Conservation (phyloP, 2,329 filamentous ascomycete species). For the Neoscytalidium dimidiatum region DNA sequence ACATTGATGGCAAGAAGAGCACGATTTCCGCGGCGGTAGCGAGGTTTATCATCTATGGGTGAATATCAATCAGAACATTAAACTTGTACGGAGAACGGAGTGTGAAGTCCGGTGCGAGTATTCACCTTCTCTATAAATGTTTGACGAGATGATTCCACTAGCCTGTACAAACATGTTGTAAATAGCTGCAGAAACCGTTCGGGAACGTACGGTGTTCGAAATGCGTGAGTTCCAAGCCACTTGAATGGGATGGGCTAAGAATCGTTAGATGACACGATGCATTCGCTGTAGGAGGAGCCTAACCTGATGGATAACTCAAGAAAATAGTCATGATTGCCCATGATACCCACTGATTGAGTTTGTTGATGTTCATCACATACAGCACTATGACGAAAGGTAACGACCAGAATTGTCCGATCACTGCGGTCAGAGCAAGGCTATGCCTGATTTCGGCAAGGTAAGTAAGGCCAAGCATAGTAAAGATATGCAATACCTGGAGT, state of each 20-base stretch:
- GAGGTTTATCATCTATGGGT: constrained; percentile 25
- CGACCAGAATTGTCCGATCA: constrained; percentile 26
- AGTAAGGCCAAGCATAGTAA: constrained; percentile 24
- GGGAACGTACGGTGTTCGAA: constrained; percentile 23
- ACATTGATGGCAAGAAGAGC: constrained; percentile 32
- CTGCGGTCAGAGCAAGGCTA: constrained; percentile 24
- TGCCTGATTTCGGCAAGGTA: constrained; percentile 26
- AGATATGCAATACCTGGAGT: constrained; percentile 21
- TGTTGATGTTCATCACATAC: constrained; percentile 34
- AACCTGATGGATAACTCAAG: constrained; percentile 40
- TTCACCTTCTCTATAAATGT: constrained; percentile 27
- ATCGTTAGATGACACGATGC: no score
- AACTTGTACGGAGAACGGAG: neutral
- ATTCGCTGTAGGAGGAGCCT: neutral
- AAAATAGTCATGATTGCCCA: constrained; percentile 47
- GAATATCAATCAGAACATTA: neutral
- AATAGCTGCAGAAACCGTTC: constrained; percentile 25
- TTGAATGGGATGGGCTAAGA: constrained; percentile 46
- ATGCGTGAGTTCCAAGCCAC: constrained; percentile 47
- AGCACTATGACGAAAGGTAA: constrained; percentile 28
- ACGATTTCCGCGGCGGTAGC: constrained; percentile 27
- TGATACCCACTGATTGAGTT: constrained; percentile 45
- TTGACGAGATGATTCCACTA: constrained; percentile 27
- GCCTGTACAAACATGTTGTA: constrained; percentile 36
- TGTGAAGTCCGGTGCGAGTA: neutral